Evolutionary conservation across 768 basidiomycete species (phyloP).

Genomic region (Termitomyces sp.): DNA sequence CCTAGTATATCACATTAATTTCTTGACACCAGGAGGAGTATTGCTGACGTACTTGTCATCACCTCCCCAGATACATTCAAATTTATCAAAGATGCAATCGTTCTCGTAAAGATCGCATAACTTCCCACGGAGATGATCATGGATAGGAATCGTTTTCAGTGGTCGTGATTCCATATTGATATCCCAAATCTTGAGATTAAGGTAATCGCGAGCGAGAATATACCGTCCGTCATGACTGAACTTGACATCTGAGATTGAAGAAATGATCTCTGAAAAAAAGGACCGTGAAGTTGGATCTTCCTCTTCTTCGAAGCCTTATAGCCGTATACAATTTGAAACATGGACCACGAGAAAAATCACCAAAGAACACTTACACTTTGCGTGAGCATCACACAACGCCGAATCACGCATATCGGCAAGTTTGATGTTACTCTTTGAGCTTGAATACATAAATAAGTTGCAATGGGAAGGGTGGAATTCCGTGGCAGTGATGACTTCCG

Average conservation of each 20-base stretch:
- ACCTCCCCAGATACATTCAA: conserved; percentile 97
- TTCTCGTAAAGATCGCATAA: conserved; percentile 99
- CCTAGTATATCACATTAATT: conserved; percentile 37
- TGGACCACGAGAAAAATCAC: not conserved
- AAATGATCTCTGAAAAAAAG: conserved; percentile 99
- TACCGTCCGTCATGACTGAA: conserved; percentile 97
- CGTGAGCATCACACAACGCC: conserved; percentile 91
- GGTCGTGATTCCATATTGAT: conserved; percentile 98
- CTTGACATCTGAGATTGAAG: conserved; percentile 98
- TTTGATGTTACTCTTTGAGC: conserved; percentile 99
- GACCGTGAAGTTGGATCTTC: conserved; percentile 96
- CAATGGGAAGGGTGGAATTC: conserved; percentile 98
- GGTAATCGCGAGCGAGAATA: conserved; percentile 94
- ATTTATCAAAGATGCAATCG: conserved; percentile 99
- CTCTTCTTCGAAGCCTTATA: conserved; percentile 93
- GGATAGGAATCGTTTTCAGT: conserved; percentile 96
- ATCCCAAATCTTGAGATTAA: conserved; percentile 99
- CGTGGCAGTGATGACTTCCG: conserved; percentile 99
- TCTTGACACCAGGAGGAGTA: not conserved
- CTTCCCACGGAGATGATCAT: conserved; percentile 95
- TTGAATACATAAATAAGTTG: conserved; percentile 99
- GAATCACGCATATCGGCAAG: conserved; percentile 99
- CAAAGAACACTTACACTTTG: conserved; percentile 69
- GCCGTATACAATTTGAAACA: conserved; percentile 6
- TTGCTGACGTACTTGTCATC: conserved; percentile 74